Percentiles rank a stretch among this genome's conserved stretches.
Conservation (phyloP, 2,329 filamentous ascomycete genomes). For the Elsinoe perseae region DNA sequence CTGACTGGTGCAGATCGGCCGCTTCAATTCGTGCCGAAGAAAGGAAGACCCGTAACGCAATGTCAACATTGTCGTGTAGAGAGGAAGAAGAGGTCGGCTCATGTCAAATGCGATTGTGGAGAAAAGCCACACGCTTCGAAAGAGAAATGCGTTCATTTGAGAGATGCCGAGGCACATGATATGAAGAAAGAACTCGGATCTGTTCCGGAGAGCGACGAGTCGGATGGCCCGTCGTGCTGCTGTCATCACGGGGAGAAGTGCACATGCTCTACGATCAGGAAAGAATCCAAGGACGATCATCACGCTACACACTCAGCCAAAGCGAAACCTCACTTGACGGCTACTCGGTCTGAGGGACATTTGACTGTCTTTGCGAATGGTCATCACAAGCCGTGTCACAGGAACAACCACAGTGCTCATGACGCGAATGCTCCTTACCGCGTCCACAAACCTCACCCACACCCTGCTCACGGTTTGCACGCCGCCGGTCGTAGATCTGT, state of each 20-base stretch:
- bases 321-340: constrained; percentile 49
- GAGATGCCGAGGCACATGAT: constrained; percentile 30
- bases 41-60: constrained; percentile 94
- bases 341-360: constrained; percentile 52
- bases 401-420: constrained; percentile 57
- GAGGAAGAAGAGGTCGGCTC: constrained; percentile 90
- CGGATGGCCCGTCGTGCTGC: constrained; percentile 39
- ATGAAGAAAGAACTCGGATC: constrained; percentile 24
- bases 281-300: constrained; percentile 28
- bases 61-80: constrained; percentile 93
- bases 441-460: constrained; percentile 45
- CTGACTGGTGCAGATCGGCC: constrained; percentile 61
- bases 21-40: constrained; percentile 92
- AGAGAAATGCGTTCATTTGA: constrained; percentile 39
- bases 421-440: constrained; percentile 54
- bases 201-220: constrained; percentile 26
- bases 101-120: constrained; percentile 95
- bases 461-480: constrained; percentile 42
- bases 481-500: constrained; percentile 43
- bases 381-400: constrained; percentile 57
- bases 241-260: constrained; percentile 54
- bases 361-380: constrained; percentile 56
- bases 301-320: constrained; percentile 24
- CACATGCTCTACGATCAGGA: constrained; percentile 51
- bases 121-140: constrained; percentile 59